Percentiles rank a stretch among this genome's conserved stretches.
Conservation (phyloP, 306 rosid species). For the Prunus fruticosa region DNA sequence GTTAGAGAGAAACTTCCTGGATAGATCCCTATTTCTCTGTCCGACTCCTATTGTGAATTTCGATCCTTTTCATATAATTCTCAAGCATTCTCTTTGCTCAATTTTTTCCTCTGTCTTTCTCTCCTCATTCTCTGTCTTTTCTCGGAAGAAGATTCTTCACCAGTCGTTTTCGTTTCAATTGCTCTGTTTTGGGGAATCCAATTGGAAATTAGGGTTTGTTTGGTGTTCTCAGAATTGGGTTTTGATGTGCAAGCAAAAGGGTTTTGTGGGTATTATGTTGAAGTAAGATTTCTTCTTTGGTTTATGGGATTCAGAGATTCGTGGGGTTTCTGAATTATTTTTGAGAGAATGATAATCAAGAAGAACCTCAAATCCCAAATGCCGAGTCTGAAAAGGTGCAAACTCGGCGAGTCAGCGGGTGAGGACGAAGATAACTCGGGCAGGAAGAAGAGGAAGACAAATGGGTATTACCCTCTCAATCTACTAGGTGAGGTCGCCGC, state of each 20-base stretch:
- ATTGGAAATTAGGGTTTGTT: conserved; percentile 67
- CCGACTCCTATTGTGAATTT: conserved; percentile 27
- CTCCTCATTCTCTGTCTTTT: neutral
- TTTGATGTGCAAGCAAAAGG: conserved; percentile 25
- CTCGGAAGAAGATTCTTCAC: neutral
- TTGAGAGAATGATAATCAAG: conserved; percentile 74
- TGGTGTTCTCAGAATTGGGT: conserved; percentile 14
- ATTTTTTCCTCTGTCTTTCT: conserved; percentile 25
- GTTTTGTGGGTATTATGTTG: conserved; percentile 11
- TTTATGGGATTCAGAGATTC: conserved; percentile 31
- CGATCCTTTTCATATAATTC: conserved; percentile 25
- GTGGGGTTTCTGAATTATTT: conserved; percentile 11
- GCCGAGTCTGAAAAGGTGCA: conserved; percentile 95
- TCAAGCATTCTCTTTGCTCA: conserved; percentile 30
- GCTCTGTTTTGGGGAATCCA: conserved; percentile 60
- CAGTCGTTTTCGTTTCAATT: conserved; percentile 28
- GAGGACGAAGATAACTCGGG: conserved; percentile 67
- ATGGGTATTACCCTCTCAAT: conserved; percentile 73
- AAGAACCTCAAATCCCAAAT: conserved; percentile 90
- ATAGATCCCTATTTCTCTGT: conserved; percentile 57
- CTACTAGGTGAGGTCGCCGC: conserved; percentile 90
- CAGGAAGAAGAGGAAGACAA: conserved; percentile 73
- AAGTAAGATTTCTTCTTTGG: neutral
- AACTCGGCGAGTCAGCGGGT: conserved; percentile 57
- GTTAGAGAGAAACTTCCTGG: conserved; percentile 14